A percentile compares a stretch with the other conserved stretches of the same genome.
These are phyloP conservation scores for Phytophthora boehmeriae DNA, from an alignment of 352 stramenopile genomes.

Conservation along the genomic window DNA sequence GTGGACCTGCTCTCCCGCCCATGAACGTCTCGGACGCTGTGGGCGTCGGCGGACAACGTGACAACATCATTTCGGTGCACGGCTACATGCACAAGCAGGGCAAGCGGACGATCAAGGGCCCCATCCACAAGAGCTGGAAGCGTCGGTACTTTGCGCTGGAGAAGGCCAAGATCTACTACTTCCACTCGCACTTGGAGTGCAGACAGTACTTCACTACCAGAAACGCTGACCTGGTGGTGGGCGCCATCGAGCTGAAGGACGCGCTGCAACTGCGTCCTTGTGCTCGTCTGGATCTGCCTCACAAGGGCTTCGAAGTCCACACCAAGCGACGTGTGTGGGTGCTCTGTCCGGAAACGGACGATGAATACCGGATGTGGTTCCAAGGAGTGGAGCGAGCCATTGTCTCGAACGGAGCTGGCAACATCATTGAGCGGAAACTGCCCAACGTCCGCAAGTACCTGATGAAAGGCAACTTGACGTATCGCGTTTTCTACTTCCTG, in stretches of 20 bases:
- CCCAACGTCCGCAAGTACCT: slow-evolving; percentile 89
- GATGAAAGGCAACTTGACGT: slow-evolving; percentile 87
- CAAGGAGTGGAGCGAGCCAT: slow-evolving; percentile 81
- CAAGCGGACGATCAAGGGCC: slow-evolving; percentile 87
- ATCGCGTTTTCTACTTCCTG: slow-evolving; percentile 82
- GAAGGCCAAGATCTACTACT: slow-evolving; percentile 91
- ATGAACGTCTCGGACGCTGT: slow-evolving; percentile 81
- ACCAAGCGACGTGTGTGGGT: slow-evolving; percentile 90
- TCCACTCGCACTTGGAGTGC: slow-evolving; percentile 86
- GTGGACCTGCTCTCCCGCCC: slow-evolving; percentile 60
- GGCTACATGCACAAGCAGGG: slow-evolving; percentile 91
- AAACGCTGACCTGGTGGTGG: slow-evolving; percentile 81
- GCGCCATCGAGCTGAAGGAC: slow-evolving; percentile 85
- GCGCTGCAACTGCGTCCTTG: slow-evolving; percentile 83
- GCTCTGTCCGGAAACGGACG: slow-evolving; percentile 83
- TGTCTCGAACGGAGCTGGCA: slow-evolving; percentile 72
- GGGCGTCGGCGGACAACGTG: slow-evolving; percentile 51
- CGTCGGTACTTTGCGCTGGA: slow-evolving; percentile 87
- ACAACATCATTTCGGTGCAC: slow-evolving; percentile 90
- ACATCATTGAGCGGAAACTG: slow-evolving; percentile 88
- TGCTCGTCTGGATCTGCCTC: slow-evolving; percentile 77
- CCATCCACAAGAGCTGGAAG: slow-evolving; percentile 89
- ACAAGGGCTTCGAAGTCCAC: slow-evolving; percentile 83
- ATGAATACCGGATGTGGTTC: slow-evolving; percentile 90
- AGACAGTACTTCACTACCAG: slow-evolving; percentile 88